Base-by-base conservation (phyloP, 192 early-diverging fungal genomes). In the Powellomyces hirtus region DNA sequence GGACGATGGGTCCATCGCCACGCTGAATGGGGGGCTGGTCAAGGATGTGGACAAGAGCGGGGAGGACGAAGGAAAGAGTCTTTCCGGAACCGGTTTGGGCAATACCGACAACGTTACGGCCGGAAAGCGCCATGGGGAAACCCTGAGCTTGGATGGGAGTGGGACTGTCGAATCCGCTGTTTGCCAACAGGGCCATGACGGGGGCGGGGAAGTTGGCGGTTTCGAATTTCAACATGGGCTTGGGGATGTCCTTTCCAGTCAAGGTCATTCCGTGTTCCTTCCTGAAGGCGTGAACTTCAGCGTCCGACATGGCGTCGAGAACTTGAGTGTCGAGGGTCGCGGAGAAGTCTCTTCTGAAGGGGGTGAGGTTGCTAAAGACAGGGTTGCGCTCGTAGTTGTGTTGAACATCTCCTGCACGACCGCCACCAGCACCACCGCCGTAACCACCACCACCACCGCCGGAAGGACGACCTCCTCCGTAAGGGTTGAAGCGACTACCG, bases 141-240 rank as follows among this genome's bases (percentile, higher is more conserved):
- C 91, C 92, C 24, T 88, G 88, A 5, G 94, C 89, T 78, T 98
- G 96, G 66, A 98, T 97, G 13, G 96, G 93, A 1, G 94, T 96
- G 13, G 96, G 96, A 42, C 83, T 82, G 33, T 87, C 66, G 64
- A 97, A 98, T 0, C 77, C 77, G n/a, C 49, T 63, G 33, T 77
- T 80, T 71, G 80, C 77, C 69, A 82, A 65, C 20, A 46, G 26
- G 11, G 34, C 77, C 64, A 92, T 79, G 59, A 97, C 80, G 40
- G 84, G 75, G 29, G 75, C 66, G 55, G 85, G 83, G 58, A 91
- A 91, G 24, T 86, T 82, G 34, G 90, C 83, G 59, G 93, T 86
- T 37, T 72, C 72, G 52, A 97, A 93, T 62, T 86, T 84, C 42
- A 92, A 78, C 37, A 87, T 86, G 16, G 91, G 90, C 61, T 72